Percentiles rank a stretch among this genome's conserved stretches.
These are phyloP conservation scores for Fusarium dimerum DNA, from an alignment of 2,329 filamentous ascomycete genomes.

Conservation along the genomic window DNA sequence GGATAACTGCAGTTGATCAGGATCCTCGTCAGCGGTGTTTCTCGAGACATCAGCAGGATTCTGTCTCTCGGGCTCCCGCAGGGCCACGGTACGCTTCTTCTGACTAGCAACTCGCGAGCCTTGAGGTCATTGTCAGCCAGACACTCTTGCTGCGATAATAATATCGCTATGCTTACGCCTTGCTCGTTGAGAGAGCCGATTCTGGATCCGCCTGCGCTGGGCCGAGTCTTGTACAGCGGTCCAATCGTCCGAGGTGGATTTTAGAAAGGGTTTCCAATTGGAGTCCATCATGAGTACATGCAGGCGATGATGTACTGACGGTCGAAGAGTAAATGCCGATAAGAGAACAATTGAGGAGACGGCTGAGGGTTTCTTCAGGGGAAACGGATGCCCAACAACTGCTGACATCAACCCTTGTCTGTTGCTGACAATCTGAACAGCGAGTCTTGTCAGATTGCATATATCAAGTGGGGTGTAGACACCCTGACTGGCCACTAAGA, in stretches of 20 bases:
- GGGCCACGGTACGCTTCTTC: background rate
- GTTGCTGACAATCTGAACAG: background rate
- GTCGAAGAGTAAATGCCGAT: background rate
- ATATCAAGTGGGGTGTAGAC: background rate
- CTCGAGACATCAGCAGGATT: background rate
- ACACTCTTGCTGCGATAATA: background rate
- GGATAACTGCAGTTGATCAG: background rate
- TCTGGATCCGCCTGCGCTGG: constrained; percentile 19
- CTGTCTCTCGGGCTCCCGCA: background rate
- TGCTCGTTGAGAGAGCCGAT: constrained; percentile 17
- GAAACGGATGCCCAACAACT: background rate
- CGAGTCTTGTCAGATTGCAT: background rate
- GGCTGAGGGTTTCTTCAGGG: background rate
- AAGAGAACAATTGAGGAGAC: background rate
- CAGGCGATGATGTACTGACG: background rate
- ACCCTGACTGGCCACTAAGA: too few species aligned
- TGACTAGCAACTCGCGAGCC: background rate
- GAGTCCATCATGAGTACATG: background rate
- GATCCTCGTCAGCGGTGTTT: background rate
- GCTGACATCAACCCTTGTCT: background rate
- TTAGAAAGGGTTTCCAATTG: background rate
- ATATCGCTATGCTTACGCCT: constrained; percentile 7
- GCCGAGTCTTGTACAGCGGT: constrained; percentile 7
- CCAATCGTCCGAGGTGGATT: constrained; percentile 12
- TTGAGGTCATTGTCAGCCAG: background rate